phyloP scores from a whole-genome alignment of 805 yeast genomes.

The Saccharomycopsis sp. region DNA sequence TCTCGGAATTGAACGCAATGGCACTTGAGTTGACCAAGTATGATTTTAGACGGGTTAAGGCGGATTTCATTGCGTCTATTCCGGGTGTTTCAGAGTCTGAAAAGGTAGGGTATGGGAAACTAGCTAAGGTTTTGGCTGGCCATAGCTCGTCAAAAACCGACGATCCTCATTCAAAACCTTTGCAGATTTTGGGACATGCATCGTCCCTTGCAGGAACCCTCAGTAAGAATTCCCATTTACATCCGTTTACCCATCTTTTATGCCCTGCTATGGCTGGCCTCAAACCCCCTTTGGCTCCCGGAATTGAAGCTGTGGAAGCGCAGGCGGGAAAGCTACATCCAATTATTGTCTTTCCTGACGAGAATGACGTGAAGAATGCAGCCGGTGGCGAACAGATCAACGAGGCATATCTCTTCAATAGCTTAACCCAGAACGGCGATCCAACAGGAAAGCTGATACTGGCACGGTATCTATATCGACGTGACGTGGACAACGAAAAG shows the following conservation, averaged over 20 bases:
- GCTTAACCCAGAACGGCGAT: conserved; percentile 2
- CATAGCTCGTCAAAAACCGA: background rate
- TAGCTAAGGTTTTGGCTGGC: background rate
- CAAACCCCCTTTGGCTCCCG: conserved; percentile 16
- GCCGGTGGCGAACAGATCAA: conserved; percentile 9
- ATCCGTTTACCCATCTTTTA: conserved; percentile 34
- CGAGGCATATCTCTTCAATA: conserved; percentile 8
- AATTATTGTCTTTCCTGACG: conserved; percentile 18
- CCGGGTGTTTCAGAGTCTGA: conserved; percentile 31
- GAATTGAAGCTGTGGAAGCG: background rate
- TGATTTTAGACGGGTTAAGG: conserved; percentile 32
- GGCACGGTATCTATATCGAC: conserved; percentile 8
- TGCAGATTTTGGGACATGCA: conserved; percentile 32
- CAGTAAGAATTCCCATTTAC: conserved; percentile 21
- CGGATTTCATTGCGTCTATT: conserved; percentile 36
- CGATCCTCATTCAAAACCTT: conserved; percentile 6
- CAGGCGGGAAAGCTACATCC: conserved; percentile 1
- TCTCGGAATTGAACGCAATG: conserved; percentile 23
- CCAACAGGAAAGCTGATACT: conserved; percentile 3
- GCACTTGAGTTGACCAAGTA: conserved; percentile 23
- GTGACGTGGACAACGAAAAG: conserved; percentile 12
- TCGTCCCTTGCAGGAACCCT: conserved; percentile 38
- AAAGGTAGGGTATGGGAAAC: conserved; percentile 29
- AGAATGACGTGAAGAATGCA: conserved; percentile 5
- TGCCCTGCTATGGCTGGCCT: conserved; percentile 32